Evolutionary conservation across 1,284 basidiomycete species (phyloP).

Genomic region (Agaricales sp.): DNA sequence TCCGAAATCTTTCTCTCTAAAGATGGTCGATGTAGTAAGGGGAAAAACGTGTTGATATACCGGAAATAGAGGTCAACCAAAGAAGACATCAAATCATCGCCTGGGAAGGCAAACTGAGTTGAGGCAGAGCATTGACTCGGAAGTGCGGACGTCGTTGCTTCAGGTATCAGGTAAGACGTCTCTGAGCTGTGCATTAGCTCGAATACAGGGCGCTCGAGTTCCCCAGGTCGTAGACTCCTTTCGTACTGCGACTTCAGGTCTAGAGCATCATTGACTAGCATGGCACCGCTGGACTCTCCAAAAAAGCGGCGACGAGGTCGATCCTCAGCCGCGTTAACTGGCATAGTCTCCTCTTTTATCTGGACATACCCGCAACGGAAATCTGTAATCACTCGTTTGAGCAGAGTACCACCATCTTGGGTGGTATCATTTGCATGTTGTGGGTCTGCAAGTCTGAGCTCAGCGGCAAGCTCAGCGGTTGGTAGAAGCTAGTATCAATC

Average conservation of each 20-base stretch:
- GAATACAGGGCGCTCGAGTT: not conserved
- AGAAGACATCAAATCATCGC: slow-evolving; percentile 42
- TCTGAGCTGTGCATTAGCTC: not conserved
- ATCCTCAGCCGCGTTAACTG: slow-evolving; percentile 5
- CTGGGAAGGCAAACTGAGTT: slow-evolving; percentile 36
- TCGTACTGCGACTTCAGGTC: slow-evolving; percentile 53
- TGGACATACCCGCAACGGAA: not conserved
- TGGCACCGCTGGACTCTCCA: slow-evolving; percentile 62
- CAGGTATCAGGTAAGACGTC: not conserved
- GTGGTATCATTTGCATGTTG: not conserved
- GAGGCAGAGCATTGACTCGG: not conserved
- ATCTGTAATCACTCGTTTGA: not conserved
- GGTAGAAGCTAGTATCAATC: slow-evolving; percentile 31
- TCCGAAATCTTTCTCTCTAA: slow-evolving; percentile 47
- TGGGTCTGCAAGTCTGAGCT: slow-evolving; percentile 23
- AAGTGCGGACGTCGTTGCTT: not conserved
- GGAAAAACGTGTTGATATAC: slow-evolving; percentile 50
- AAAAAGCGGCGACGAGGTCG: slow-evolving; percentile 36
- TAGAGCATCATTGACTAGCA: slow-evolving; percentile 55
- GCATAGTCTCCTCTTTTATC: slow-evolving; percentile 4
- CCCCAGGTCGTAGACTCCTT: slow-evolving; percentile 14
- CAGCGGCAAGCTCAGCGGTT: slow-evolving; percentile 35
- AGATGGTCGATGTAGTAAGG: slow-evolving; percentile 63
- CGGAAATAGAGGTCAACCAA: slow-evolving; percentile 68
- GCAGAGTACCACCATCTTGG: not conserved